A percentile compares a stretch with the other conserved stretches of the same genome.
Evolutionary conservation across 305 asterid genomes (phyloP).

Genomic region (Solanum hybrid): DNA sequence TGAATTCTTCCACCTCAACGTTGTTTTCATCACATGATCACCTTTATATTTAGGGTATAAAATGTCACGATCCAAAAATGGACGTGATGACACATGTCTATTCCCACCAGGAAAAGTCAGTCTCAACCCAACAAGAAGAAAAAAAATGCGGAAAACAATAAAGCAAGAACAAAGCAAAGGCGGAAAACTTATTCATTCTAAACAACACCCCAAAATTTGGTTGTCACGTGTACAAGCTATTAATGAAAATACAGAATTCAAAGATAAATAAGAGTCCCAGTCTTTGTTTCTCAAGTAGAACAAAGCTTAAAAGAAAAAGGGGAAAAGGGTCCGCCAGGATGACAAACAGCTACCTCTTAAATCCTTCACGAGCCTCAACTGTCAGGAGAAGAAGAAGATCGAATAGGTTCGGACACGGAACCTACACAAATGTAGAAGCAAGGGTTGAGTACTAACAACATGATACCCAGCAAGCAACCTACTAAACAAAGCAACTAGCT

Average conservation of each 20-base stretch:
- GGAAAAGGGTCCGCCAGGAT: no score
- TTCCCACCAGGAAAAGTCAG: background rate
- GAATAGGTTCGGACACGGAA: rapidly evolving
- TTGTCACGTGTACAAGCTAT: background rate
- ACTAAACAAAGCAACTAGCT: background rate
- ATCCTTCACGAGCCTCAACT: background rate
- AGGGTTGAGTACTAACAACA: background rate
- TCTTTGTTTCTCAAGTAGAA: background rate
- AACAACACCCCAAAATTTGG: background rate
- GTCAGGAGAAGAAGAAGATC: background rate
- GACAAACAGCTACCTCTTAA: background rate
- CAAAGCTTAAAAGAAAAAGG: background rate
- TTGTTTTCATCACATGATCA: background rate
- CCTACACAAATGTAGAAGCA: background rate
- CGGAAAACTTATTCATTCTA: background rate
- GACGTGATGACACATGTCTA: no score
- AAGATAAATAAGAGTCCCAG: background rate
- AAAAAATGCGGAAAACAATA: no score
- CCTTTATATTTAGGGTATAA: background rate
- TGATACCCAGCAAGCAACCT: background rate
- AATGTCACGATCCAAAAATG: no score
- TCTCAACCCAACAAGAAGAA: background rate
- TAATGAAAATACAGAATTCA: no score
- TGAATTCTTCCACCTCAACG: background rate
- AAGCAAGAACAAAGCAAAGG: background rate